Conservation (phyloP, 176 grass and related monocot species). For the Elaeis guineensis region DNA sequence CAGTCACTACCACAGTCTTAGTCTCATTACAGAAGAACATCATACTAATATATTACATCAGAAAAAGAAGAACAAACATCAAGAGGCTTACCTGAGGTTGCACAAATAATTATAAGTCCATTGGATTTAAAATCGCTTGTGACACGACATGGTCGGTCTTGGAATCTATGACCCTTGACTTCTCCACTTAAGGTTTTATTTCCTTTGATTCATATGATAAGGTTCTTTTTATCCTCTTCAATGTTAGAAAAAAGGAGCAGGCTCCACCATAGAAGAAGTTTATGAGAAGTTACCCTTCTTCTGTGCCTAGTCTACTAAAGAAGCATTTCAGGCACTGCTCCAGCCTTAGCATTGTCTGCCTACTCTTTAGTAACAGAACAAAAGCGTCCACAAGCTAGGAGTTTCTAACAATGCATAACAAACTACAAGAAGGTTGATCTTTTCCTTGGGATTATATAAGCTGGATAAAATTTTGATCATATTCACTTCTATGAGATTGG, state of each 20-base stretch:
- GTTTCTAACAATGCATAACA: too few species aligned
- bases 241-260: conserved; percentile 18
- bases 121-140: background rate
- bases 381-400: too few species aligned
- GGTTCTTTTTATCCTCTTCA: background rate
- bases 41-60: too few species aligned
- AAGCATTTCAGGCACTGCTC: background rate
- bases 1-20: too few species aligned
- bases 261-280: conserved; percentile 12
- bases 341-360: conserved; percentile 2
- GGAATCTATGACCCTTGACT: conserved; percentile 17
- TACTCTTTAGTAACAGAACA: background rate
- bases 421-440: too few species aligned
- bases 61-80: background rate
- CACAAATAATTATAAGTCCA: too few species aligned
- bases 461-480: too few species aligned
- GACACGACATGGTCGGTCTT: conserved; percentile 9
- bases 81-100: too few species aligned
- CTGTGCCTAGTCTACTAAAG: background rate
- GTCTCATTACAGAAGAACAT: too few species aligned
- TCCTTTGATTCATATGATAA: conserved; percentile 14
- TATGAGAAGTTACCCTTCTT: conserved; percentile 2
- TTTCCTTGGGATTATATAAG: too few species aligned
- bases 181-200: conserved; percentile 1
- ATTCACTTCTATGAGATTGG: too few species aligned